These are phyloP conservation scores for Dioscorea alata DNA, from an alignment of 106 monocot species.

Conservation along the genomic window DNA sequence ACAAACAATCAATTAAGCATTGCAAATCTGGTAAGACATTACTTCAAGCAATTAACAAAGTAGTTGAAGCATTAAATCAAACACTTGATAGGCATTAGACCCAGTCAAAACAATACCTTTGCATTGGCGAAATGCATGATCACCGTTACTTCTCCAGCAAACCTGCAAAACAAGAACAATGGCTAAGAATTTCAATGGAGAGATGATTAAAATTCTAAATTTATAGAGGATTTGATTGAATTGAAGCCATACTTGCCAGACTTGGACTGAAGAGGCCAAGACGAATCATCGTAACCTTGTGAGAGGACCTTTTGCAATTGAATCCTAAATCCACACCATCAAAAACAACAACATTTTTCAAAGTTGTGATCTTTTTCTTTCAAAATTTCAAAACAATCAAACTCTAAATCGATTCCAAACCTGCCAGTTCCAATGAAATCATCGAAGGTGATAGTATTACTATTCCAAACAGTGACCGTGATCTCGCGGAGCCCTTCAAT, in stretches of 20 bases:
- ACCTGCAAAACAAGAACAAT: conserved; percentile 21
- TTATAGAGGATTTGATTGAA: too few species aligned
- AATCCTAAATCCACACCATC: conserved; percentile 19
- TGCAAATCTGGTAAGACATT: not conserved
- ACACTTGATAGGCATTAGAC: not conserved
- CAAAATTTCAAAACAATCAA: not conserved
- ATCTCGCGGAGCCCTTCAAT: conserved; percentile 68
- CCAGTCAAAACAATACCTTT: conserved; percentile 17
- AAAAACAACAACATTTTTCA: not conserved
- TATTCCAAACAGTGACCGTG: conserved; percentile 49
- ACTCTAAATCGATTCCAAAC: conserved; percentile 6
- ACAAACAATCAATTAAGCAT: not conserved
- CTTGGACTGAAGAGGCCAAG: conserved; percentile 64
- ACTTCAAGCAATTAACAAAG: not conserved
- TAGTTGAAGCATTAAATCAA: not conserved
- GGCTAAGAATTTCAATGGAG: not conserved
- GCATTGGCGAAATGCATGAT: conserved; percentile 74
- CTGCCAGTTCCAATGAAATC: conserved; percentile 57
- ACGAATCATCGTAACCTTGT: conserved; percentile 59
- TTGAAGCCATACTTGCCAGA: conserved; percentile 36
- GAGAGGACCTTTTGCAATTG: conserved; percentile 57
- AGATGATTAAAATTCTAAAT: not conserved
- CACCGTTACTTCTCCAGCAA: conserved; percentile 71
- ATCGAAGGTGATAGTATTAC: conserved; percentile 51
- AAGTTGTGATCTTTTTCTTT: too few species aligned